Conservation (phyloP, 1,284 basidiomycete genomes). For the Apiotrichum akiyoshidainum region DNA sequence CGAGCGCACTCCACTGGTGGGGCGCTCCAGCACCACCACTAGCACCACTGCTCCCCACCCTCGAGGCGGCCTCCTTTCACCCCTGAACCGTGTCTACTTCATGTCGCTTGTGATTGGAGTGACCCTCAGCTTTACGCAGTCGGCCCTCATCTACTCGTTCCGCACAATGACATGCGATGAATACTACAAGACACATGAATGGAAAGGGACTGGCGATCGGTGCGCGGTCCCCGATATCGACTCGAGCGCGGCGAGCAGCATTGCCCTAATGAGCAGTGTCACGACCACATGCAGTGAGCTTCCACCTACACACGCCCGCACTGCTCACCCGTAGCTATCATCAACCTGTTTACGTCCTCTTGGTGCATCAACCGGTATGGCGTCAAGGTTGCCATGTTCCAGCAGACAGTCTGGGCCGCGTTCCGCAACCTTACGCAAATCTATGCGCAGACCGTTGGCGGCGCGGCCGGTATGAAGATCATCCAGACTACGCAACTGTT, state of each 20-base stretch:
- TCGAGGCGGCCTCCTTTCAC: constrained; percentile 16
- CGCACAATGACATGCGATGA: constrained; percentile 45
- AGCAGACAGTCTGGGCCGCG: constrained; percentile 46
- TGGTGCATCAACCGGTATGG: constrained; percentile 41
- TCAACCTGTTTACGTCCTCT: constrained; percentile 47
- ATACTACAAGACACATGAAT: constrained; percentile 36
- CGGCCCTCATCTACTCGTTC: constrained; percentile 47
- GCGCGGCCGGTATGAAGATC: constrained; percentile 32
- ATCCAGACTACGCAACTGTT: constrained; percentile 45
- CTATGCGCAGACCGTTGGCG: constrained; percentile 36
- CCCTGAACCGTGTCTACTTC: constrained; percentile 37
- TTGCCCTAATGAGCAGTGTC: constrained; percentile 37
- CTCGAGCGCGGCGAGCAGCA: constrained; percentile 26
- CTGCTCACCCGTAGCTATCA: constrained; percentile 23
- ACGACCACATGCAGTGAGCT: constrained; percentile 36
- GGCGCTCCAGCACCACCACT: no score
- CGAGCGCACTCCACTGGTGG: background rate
- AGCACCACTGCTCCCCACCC: background rate
- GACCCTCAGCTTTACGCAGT: constrained; percentile 44
- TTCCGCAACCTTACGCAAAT: constrained; percentile 44
- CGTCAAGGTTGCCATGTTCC: constrained; percentile 42
- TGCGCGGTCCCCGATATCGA: constrained; percentile 40
- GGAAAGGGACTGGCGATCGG: constrained; percentile 28
- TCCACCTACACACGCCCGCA: background rate
- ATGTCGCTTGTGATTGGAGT: constrained; percentile 35